These are phyloP conservation scores for Pyrenopolyporus hunteri DNA, from an alignment of 495 filamentous ascomycete genomes.

Conservation along the genomic window DNA sequence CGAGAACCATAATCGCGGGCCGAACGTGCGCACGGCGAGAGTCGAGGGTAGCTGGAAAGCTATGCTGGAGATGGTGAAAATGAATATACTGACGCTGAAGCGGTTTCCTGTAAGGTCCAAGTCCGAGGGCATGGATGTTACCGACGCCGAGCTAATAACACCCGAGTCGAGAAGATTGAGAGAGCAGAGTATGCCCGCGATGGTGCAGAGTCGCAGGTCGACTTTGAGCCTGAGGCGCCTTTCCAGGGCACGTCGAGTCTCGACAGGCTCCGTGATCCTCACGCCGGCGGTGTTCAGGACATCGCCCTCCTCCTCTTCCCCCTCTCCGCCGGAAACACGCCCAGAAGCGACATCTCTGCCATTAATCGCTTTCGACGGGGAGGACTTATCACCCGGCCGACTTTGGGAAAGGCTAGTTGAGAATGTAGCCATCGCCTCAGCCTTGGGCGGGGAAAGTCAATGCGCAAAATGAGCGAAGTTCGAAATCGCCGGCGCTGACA, in stretches of 20 bases:
- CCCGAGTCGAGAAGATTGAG: slow-evolving; percentile 76
- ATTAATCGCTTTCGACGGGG: slow-evolving; percentile 12
- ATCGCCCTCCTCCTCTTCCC: slow-evolving; percentile 15
- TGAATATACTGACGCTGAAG: slow-evolving; percentile 77
- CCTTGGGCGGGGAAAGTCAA: not conserved
- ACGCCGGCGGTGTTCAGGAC: not conserved
- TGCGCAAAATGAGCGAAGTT: not conserved
- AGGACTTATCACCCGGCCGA: slow-evolving; percentile 1
- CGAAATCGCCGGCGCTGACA: slow-evolving; percentile 7
- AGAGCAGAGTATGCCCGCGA: slow-evolving; percentile 74
- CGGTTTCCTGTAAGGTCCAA: slow-evolving; percentile 68
- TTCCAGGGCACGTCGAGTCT: slow-evolving; percentile 19
- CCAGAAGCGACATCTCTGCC: slow-evolving; percentile 21
- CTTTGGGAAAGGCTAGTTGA: not conserved
- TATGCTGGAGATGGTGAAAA: slow-evolving; percentile 78
- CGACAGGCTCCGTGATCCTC: slow-evolving; percentile 4
- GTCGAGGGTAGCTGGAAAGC: slow-evolving; percentile 78
- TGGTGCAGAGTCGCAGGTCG: slow-evolving; percentile 75
- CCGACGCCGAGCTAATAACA: slow-evolving; percentile 77
- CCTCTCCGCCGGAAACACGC: slow-evolving; percentile 19
- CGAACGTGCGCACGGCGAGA: slow-evolving; percentile 69
- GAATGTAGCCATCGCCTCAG: slow-evolving; percentile 19
- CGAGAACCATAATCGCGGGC: slow-evolving; percentile 72
- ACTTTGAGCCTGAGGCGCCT: slow-evolving; percentile 65
- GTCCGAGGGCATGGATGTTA: slow-evolving; percentile 74